Evolutionary conservation across 192 early-diverging fungal species (phyloP).

Genomic region (Spinellus fusiger): DNA sequence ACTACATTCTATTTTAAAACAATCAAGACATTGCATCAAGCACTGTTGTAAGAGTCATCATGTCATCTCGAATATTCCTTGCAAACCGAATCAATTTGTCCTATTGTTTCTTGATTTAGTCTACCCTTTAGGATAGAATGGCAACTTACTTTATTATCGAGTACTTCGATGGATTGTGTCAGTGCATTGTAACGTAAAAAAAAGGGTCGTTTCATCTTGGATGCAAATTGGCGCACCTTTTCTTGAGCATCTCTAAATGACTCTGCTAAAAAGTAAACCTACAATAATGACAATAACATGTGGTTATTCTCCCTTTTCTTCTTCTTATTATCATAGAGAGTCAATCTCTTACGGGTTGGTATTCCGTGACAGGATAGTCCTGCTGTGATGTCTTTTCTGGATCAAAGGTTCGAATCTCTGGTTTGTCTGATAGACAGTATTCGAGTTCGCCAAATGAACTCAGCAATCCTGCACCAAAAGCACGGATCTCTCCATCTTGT

Average conservation of each 20-base stretch:
- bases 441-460: slow-evolving; percentile 95
- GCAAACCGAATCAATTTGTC: slow-evolving; percentile 82
- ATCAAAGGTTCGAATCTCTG: slow-evolving; percentile 78
- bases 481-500: slow-evolving; percentile 62
- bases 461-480: slow-evolving; percentile 89
- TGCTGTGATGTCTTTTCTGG: slow-evolving; percentile 66
- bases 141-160: slow-evolving; percentile 61
- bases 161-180: slow-evolving; percentile 85
- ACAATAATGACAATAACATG: not conserved
- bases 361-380: slow-evolving; percentile 86
- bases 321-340: not conserved
- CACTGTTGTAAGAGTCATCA: slow-evolving; percentile 68
- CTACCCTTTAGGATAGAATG: not conserved
- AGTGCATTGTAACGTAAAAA: slow-evolving; percentile 87
- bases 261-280: slow-evolving; percentile 88
- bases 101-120: slow-evolving; percentile 23
- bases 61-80: slow-evolving; percentile 68
- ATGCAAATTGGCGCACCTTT: slow-evolving; percentile 82
- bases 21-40: not conserved
- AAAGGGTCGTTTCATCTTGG: slow-evolving; percentile 75
- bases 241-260: slow-evolving; percentile 91
- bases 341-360: slow-evolving; percentile 63
- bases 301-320: not conserved
- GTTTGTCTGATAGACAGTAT: slow-evolving; percentile 76
- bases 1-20: too few species aligned